Evolutionary conservation across 1,139 yeast species (phyloP), one percentile per base, ranked within the genome.

Genomic region (Kurtzmaniella quercitrusa): DNA sequence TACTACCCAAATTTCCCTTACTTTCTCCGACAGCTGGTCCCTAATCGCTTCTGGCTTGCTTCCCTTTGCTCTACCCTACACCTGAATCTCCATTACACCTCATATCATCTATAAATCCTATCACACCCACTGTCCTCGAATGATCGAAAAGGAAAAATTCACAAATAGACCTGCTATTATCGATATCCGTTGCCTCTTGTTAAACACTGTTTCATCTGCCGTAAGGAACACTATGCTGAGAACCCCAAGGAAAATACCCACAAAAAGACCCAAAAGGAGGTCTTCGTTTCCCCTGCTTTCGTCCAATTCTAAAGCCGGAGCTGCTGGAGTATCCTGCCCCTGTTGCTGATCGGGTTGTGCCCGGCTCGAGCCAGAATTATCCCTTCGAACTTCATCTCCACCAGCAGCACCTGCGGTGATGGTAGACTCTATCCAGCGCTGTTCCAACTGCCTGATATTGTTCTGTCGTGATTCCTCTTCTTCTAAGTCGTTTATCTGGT

Each of bases 351-450:
- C 17, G 21, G 25, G 39, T 37, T 27, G 18, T 12, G 40, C 29
- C 5, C 34, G 39, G 24, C 33, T 9, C n/a, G 31, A 40, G 15
- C 41, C 36, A n/a, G 36, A 34, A 21, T 37, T 25, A 29, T 27
- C 38, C 23, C 42, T 43, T 15, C 47, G 16, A 43, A 14, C 42
- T n/a, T 31, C 43, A 17, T 46, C 50, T 6, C 54, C 58, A 43
- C 64, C 39, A 15, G 24, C 23, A 12, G 39, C 38, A 2, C 41
- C 41, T 15, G 46, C 44, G 16, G 46, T 73, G 7, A 80, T 89
- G 0, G 93, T 85, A 41, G 86, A 82, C 55, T 90, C 95, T 48
- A 90, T 86, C 96, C 96, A 90, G 46, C 90, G 73, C 53, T 90
- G 97, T 58, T 90, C 97, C 50, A 89, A 62, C 49, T 82, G 85